phyloP scores from a whole-genome alignment of 2,329 filamentous ascomycete species.

The Aquanectria penicillioides region DNA sequence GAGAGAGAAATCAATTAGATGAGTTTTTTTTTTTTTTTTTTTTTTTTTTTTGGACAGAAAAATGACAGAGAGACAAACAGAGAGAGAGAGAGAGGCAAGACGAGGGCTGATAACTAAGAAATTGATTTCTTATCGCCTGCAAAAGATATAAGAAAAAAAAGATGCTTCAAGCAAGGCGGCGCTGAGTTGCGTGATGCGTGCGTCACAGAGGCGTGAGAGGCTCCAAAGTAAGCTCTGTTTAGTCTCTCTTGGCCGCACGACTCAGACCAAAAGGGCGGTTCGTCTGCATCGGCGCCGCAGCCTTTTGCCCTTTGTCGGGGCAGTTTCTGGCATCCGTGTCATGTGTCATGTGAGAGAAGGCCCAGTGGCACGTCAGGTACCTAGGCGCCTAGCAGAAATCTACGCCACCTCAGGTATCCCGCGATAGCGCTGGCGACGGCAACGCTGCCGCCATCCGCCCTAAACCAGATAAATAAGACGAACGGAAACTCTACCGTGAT shows the following conservation, averaged over 20 bases:
- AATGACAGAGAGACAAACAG: no score
- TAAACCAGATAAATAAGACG: neutral
- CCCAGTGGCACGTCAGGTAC: slow-evolving; percentile 23
- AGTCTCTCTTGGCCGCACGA: slow-evolving; percentile 1
- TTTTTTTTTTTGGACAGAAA: no score
- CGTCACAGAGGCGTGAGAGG: no score
- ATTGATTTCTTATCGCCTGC: no score
- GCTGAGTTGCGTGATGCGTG: no score
- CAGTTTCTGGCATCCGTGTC: slow-evolving; percentile 22
- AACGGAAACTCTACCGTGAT: neutral
- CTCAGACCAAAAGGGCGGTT: slow-evolving; percentile 2
- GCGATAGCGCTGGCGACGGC: slow-evolving; percentile 15
- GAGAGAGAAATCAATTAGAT: neutral
- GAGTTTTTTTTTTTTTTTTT: no score
- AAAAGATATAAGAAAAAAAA: no score
- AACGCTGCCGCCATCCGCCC: neutral
- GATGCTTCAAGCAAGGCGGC: no score
- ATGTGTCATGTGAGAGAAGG: slow-evolving; percentile 36
- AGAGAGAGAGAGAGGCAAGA: no score
- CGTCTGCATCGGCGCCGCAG: neutral
- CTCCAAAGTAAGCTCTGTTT: no score
- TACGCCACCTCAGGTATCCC: slow-evolving; percentile 28
- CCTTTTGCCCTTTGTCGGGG: neutral
- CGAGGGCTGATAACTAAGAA: no score
- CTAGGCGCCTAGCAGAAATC: slow-evolving; percentile 26